phyloP scores from a whole-genome alignment of 2,329 filamentous ascomycete species.

The Colletotrichum australisinense region DNA sequence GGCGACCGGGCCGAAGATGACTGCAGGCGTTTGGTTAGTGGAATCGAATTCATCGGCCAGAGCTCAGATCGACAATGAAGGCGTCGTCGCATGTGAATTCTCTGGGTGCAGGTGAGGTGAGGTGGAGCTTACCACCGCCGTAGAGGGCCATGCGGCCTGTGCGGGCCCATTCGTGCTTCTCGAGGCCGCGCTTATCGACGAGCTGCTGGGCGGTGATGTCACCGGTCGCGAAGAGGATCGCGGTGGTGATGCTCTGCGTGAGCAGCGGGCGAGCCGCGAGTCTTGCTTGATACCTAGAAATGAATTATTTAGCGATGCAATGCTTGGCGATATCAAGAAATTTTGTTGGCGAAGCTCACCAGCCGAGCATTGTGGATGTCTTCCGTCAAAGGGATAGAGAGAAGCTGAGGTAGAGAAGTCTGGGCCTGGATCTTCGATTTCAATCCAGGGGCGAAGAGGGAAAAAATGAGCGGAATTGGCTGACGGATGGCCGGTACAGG shows the following conservation, averaged over 20 bases:
- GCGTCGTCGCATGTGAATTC: too few relatives aligned
- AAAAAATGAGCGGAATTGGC: background rate
- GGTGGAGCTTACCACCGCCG: conserved; percentile 71
- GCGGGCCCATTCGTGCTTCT: conserved; percentile 79
- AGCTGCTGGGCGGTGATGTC: conserved; percentile 92
- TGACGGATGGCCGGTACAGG: background rate
- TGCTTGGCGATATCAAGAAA: background rate
- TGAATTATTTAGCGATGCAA: background rate
- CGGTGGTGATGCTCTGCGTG: conserved; percentile 91
- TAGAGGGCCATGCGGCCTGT: conserved; percentile 85
- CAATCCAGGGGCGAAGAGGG: background rate
- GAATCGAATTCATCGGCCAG: background rate
- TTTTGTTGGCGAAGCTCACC: conserved; percentile 5
- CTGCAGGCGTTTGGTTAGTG: conserved; percentile 50
- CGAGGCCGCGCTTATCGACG: conserved; percentile 82
- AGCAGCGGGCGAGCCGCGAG: conserved; percentile 85
- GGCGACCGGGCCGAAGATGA: conserved; percentile 87
- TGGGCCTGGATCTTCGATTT: background rate
- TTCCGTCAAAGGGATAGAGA: background rate
- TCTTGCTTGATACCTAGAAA: conserved; percentile 81
- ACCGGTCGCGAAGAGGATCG: conserved; percentile 91
- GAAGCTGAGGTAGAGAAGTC: background rate
- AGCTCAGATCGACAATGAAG: too few relatives aligned
- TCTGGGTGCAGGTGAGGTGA: background rate
- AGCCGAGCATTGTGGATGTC: conserved; percentile 32